Evolutionary conservation across 2,329 filamentous ascomycete species (phyloP).

Genomic region (Lachnellula suecica): DNA sequence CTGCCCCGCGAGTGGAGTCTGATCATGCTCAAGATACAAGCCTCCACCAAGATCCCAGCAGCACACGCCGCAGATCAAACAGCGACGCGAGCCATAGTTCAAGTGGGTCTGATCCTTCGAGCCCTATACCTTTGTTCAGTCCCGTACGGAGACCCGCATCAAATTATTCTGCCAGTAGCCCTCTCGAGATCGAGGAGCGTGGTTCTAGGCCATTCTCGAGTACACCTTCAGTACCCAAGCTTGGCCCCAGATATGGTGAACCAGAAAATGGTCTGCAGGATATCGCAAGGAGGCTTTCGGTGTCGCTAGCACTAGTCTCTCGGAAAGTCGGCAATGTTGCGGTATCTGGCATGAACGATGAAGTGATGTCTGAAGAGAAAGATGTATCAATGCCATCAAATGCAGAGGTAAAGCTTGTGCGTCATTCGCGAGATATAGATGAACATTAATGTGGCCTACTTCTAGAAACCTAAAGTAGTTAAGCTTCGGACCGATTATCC

Average conservation of each 20-base stretch:
- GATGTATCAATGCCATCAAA: no score
- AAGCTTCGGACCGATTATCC: neutral
- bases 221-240: neutral
- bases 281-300: neutral
- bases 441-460: no score
- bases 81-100: conserved; percentile 2
- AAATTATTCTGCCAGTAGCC: neutral
- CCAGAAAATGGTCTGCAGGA: neutral
- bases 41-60: no score
- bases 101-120: conserved; percentile 2
- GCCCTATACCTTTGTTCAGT: neutral
- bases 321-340: no score
- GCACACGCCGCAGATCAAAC: neutral
- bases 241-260: neutral
- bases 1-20: no score
- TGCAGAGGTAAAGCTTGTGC: no score
- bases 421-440: no score
- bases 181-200: neutral
- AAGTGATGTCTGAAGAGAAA: no score
- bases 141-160: neutral
- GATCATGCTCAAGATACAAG: no score
- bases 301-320: no score
- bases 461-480: no score
- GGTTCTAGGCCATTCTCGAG: neutral
- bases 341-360: no score